A percentile compares a stretch with the other conserved stretches of the same genome.
phyloP scores from a whole-genome alignment of 257 asterid species.

The Gynochthodes officinalis region DNA sequence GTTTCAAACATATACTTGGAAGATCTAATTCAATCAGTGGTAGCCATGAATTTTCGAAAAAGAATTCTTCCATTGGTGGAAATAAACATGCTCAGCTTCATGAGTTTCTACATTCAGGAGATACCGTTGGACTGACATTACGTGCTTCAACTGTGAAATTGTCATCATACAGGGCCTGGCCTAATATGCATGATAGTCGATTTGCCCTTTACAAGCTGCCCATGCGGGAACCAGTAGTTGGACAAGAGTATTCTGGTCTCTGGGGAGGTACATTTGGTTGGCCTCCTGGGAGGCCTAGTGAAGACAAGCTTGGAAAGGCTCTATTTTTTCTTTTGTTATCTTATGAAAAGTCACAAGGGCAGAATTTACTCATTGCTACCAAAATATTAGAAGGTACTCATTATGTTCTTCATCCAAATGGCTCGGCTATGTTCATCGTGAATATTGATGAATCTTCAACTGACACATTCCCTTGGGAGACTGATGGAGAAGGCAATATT shows the following conservation, averaged over 20 bases:
- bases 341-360: conserved; percentile 70
- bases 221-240: conserved; percentile 40
- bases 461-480: conserved; percentile 73
- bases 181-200: conserved; percentile 79
- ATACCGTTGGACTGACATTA: conserved; percentile 54
- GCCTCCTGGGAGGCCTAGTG: conserved; percentile 73
- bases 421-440: conserved; percentile 88
- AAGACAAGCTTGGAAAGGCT: conserved; percentile 79
- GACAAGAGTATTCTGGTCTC: conserved; percentile 65
- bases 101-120: conserved; percentile 66
- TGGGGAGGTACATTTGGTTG: conserved; percentile 96
- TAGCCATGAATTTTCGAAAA: conserved; percentile 37
- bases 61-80: conserved; percentile 34
- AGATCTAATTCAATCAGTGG: conserved; percentile 54
- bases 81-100: conserved; percentile 64
- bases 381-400: conserved; percentile 86
- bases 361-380: conserved; percentile 59
- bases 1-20: conserved; percentile 68
- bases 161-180: conserved; percentile 83
- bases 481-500: conserved; percentile 44
- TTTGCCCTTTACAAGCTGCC: conserved; percentile 84
- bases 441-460: conserved; percentile 47
- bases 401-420: conserved; percentile 85
- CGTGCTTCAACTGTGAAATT: conserved; percentile 65
- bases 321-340: conserved; percentile 72